A percentile compares a stretch with the other conserved stretches of the same genome.
Conservation (phyloP, 257 asterid genomes). For the Perilla frutescens region DNA sequence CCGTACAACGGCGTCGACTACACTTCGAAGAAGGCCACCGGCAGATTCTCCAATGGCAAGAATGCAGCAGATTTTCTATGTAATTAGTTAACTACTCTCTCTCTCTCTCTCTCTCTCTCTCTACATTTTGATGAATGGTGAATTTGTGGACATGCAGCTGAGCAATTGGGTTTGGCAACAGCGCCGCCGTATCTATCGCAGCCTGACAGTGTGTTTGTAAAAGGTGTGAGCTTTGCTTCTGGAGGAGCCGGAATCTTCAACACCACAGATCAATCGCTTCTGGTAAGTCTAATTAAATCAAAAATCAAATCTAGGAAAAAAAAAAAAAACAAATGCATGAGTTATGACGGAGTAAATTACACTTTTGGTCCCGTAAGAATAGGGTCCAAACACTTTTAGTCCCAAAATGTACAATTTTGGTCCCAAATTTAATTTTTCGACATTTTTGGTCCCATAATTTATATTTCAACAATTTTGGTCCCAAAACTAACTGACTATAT, state of each 20-base stretch:
- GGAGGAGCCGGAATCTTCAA: conserved; percentile 87
- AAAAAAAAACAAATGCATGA: too few relatives aligned
- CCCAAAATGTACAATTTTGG: too few relatives aligned
- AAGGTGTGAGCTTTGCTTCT: conserved; percentile 86
- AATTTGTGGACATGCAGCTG: conserved; percentile 45
- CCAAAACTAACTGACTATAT: too few relatives aligned
- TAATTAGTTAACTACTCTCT: conserved; percentile 10
- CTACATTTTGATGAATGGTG: too few relatives aligned
- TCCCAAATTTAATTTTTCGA: too few relatives aligned
- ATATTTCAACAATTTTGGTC: too few relatives aligned
- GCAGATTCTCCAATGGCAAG: conserved; percentile 85
- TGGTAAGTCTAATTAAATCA: conserved; percentile 42
- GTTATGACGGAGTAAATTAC: too few relatives aligned
- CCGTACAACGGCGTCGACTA: conserved; percentile 76
- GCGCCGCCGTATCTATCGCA: conserved; percentile 72
- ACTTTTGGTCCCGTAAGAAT: too few relatives aligned
- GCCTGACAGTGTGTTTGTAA: conserved; percentile 44
- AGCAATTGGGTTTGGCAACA: conserved; percentile 68
- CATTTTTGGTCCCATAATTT: too few relatives aligned
- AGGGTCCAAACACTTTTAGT: too few relatives aligned
- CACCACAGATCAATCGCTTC: conserved; percentile 44
- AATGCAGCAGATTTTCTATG: conserved; percentile 83
- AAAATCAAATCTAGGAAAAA: not conserved
- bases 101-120: too few relatives aligned
- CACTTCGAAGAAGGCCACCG: conserved; percentile 61